phyloP scores from a whole-genome alignment of 192 early-diverging fungal species.

The Backusella circina region DNA sequence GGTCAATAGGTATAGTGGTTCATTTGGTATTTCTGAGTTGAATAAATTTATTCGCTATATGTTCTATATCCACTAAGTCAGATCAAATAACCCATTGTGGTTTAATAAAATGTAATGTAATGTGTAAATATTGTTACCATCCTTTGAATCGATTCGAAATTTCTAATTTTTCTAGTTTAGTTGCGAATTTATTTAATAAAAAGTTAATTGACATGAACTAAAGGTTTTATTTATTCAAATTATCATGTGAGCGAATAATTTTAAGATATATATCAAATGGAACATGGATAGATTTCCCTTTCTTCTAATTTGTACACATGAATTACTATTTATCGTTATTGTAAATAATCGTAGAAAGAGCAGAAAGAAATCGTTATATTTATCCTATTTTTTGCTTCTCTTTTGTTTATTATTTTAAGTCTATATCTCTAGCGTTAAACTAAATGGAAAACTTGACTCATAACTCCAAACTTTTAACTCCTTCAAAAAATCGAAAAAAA shows the following conservation, averaged over 20 bases:
- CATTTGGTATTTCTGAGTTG: background rate
- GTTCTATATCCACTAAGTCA: background rate
- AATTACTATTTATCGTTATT: background rate
- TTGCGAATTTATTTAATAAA: too few relatives aligned
- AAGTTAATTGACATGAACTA: background rate
- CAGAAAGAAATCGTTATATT: background rate
- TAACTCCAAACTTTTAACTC: background rate
- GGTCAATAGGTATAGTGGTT: background rate
- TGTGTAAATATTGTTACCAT: background rate
- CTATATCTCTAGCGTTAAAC: background rate
- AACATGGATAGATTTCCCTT: background rate
- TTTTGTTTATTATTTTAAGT: background rate
- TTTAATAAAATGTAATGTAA: background rate
- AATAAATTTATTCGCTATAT: background rate
- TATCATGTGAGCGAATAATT: background rate
- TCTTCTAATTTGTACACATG: background rate
- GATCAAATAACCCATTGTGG: background rate
- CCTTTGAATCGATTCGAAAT: background rate
- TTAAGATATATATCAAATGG: background rate
- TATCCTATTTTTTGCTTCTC: background rate
- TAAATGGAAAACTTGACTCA: background rate
- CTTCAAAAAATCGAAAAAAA: background rate
- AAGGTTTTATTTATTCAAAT: background rate
- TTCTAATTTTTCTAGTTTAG: background rate
- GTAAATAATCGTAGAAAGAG: background rate